Evolutionary conservation across 2,329 filamentous ascomycete species (phyloP).

Genomic region (Fusarium goolgardi): DNA sequence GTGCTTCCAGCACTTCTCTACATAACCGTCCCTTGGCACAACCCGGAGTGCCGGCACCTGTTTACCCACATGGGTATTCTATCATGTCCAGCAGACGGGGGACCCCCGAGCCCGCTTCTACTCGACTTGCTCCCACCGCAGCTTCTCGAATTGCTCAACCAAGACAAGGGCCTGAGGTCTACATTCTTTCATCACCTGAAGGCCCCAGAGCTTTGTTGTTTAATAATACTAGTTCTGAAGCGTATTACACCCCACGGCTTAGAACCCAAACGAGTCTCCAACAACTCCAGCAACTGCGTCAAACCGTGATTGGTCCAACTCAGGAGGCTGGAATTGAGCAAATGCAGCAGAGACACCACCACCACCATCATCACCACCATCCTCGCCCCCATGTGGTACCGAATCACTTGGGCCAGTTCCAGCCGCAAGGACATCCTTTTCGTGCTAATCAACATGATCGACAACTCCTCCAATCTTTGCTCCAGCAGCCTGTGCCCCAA

Average conservation of each 20-base stretch:
- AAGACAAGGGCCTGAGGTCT: slow-evolving; percentile 61
- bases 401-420: slow-evolving; percentile 26
- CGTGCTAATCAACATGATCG: slow-evolving; percentile 13
- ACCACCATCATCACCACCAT: slow-evolving; percentile 46
- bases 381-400: slow-evolving; percentile 24
- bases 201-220: slow-evolving; percentile 70
- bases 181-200: slow-evolving; percentile 69
- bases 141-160: slow-evolving; percentile 27
- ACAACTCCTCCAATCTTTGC: slow-evolving; percentile 28
- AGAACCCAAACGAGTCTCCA: slow-evolving; percentile 43
- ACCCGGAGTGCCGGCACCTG: slow-evolving; percentile 58
- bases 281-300: slow-evolving; percentile 39
- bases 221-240: slow-evolving; percentile 60
- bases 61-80: slow-evolving; percentile 52
- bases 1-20: slow-evolving; percentile 60
- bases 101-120: slow-evolving; percentile 57
- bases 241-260: slow-evolving; percentile 63
- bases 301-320: slow-evolving; percentile 27
- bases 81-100: slow-evolving; percentile 59
- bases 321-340: slow-evolving; percentile 36
- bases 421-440: slow-evolving; percentile 23
- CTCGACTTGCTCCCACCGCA: slow-evolving; percentile 48
- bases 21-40: slow-evolving; percentile 50
- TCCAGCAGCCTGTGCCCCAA: slow-evolving; percentile 40
- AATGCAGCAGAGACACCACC: slow-evolving; percentile 42